Evolutionary conservation across 2,329 filamentous ascomycete genomes (phyloP), one percentile per base, ranked within the genome.

Genomic region (Colletotrichum sp.): DNA sequence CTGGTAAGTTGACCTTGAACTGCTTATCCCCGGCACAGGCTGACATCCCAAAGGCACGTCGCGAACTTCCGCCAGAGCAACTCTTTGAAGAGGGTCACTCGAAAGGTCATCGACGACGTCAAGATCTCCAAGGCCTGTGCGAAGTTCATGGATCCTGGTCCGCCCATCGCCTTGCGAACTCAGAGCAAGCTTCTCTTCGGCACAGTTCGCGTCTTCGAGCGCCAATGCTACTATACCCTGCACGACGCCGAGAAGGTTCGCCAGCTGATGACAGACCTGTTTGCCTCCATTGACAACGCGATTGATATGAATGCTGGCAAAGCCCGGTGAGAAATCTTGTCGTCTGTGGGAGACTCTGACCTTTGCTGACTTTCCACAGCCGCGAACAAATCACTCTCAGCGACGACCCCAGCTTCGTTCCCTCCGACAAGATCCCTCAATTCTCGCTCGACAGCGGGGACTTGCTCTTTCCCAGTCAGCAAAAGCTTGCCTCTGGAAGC

Each of bases 121-220:
- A 91, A 98, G 80, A 93, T 99, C 30, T 89, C 92, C 43, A 96
- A 94, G 81, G 96, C 97, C 73, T 98, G 96, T 83, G 90, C 93
- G 78, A 97, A 94, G n/a, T 98, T 99, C 82, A 91, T 95, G 48
- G 90, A 95, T 72, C 96, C 80, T 0, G 94, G 93, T 8, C 95
- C 94, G 3, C 97, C 97, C 4, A 93, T 99, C 85, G 96, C 97
- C 6, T 85, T 99, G 78, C 93, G 97, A 43, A 90, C 99, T 26
- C 96, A 98, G 82, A 94, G 96, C 18, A 98, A 93, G 79, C 89
- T 99, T 21, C 91, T 99, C 32, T 96, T 94, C 82, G 96, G 96
- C 7, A 91, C 98, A 18, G 94, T 95, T 5, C 91, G 94, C 65
- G 96, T 98, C 21, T 98, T 95, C 83, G 89, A 91, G 30, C 94